Evolutionary conservation across 768 basidiomycete genomes (phyloP).

Genomic region (Sarcodon sp.): DNA sequence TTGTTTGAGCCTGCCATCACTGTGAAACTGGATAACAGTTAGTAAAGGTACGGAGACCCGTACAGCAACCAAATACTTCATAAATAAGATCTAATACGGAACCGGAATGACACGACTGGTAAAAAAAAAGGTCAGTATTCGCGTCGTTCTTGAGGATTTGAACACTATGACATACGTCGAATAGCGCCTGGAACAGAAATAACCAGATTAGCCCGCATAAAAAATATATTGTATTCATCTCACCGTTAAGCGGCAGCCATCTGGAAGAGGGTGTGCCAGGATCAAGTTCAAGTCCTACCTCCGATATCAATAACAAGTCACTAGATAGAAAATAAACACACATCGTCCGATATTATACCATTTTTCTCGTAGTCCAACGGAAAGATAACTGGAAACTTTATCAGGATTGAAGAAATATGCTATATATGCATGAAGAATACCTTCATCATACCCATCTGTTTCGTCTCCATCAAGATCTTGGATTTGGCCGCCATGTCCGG

Average conservation of each 20-base stretch:
- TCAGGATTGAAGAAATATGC: not conserved
- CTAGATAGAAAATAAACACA: conserved; percentile 21
- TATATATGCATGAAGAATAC: conserved; percentile 15
- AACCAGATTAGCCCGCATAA: not conserved
- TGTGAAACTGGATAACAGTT: conserved; percentile 13
- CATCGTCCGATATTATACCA: conserved; percentile 85
- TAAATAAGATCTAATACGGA: conserved; percentile 66
- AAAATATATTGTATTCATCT: conserved; percentile 13
- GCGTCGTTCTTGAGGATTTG: not conserved
- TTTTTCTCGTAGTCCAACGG: conserved; percentile 57
- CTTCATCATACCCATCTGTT: conserved; percentile 76
- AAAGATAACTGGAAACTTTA: conserved; percentile 53
- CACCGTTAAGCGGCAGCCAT: conserved; percentile 84
- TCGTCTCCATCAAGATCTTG: conserved; percentile 78
- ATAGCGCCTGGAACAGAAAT: conserved; percentile 11
- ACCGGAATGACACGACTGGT: conserved; percentile 81
- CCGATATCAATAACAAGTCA: not conserved
- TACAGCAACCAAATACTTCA: conserved; percentile 23
- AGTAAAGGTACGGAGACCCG: not conserved
- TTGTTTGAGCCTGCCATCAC: conserved; percentile 16
- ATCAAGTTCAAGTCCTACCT: not conserved
- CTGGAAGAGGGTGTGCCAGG: conserved; percentile 47
- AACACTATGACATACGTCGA: conserved; percentile 13
- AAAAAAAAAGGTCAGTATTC: not conserved
- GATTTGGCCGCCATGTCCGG: conserved; percentile 90